These are phyloP conservation scores for Elongisporangium prolatum DNA, from an alignment of 352 stramenopile genomes.

Conservation along the genomic window DNA sequence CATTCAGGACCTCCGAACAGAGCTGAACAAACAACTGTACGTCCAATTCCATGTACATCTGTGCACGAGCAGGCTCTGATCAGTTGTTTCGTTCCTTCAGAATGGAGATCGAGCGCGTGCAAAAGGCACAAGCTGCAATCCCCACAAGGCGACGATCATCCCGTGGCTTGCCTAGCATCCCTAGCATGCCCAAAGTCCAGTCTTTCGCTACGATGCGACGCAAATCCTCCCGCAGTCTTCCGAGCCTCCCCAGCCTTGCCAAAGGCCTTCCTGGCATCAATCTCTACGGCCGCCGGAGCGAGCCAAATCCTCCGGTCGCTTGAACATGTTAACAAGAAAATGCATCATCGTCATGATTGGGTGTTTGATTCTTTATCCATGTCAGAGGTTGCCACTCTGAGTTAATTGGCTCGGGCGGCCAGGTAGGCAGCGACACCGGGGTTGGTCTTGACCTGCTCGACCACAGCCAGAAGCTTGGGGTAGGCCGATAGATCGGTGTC, in stretches of 20 bases:
- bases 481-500: conserved; percentile 8
- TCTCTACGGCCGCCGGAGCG: not conserved
- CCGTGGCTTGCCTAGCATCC: not conserved
- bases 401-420: conserved; percentile 2
- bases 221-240: not conserved
- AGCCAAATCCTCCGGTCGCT: not conserved
- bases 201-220: not conserved
- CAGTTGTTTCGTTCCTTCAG: not conserved
- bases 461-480: conserved; percentile 18
- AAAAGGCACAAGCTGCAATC: not conserved
- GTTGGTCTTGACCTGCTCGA: conserved; percentile 3
- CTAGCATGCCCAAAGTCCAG: not conserved
- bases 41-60: not conserved
- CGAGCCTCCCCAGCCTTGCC: not conserved
- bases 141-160: not conserved
- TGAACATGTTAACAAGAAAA: not conserved
- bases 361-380: too few species aligned
- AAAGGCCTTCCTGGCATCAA: not conserved
- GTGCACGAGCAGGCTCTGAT: not conserved
- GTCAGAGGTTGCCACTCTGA: not conserved
- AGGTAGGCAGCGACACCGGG: conserved; percentile 8
- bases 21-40: not conserved
- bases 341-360: not conserved
- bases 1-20: not conserved
- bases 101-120: not conserved